Conservation (phyloP, 2,329 filamentous ascomycete species). For the Trichoderma breve region DNA sequence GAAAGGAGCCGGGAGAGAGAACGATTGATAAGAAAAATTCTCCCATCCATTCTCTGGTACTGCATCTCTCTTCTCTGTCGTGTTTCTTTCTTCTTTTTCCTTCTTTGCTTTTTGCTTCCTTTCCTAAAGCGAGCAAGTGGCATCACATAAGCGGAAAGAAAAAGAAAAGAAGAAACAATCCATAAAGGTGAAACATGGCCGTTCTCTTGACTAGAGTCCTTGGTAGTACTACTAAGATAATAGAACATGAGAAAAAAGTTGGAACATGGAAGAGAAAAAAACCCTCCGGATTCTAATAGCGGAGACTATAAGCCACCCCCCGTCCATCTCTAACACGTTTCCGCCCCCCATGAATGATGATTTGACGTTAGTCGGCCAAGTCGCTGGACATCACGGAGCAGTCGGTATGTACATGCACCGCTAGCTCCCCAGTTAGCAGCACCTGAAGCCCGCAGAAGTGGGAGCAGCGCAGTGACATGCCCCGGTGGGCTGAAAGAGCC, state of each 20-base stretch:
- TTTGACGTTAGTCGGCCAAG: neutral
- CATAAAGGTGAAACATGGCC: slow-evolving; percentile 8
- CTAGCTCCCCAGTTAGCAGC: neutral
- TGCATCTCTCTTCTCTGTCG: neutral
- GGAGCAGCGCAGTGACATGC: slow-evolving; percentile 13
- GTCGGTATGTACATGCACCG: neutral
- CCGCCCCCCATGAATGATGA: neutral
- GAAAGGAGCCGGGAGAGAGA: neutral
- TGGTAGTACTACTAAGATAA: neutral
- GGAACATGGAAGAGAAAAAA: neutral
- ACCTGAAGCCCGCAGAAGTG: neutral
- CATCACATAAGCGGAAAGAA: neutral
- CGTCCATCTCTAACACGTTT: slow-evolving; percentile 1
- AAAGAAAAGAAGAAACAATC: neutral
- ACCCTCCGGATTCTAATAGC: neutral
- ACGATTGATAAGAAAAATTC: neutral
- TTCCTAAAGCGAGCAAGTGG: neutral
- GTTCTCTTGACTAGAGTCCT: neutral
- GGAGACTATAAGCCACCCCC: slow-evolving; percentile 6
- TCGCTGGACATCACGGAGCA: neutral
- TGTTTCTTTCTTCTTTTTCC: neutral
- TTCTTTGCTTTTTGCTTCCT: neutral
- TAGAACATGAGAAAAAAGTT: neutral
- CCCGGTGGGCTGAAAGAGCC: neutral
- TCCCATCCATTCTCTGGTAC: neutral